Conservation (phyloP, 1,284 basidiomycete species). For the Moesziomyces antarcticus region DNA sequence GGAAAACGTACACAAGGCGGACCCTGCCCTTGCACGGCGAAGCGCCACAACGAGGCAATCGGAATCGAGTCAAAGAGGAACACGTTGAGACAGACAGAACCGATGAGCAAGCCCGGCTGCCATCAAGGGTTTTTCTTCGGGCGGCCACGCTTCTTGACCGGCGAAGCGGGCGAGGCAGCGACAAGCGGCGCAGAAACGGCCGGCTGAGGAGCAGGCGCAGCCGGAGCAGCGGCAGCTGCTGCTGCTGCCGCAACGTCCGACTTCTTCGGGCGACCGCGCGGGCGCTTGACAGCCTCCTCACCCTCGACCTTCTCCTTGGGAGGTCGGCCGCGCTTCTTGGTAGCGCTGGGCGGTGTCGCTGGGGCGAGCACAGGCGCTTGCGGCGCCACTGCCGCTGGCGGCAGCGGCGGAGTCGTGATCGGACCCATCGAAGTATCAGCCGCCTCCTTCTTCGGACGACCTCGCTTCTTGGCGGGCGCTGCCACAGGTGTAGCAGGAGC, state of each 20-base stretch:
- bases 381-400: slow-evolving; percentile 5
- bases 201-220: slow-evolving; percentile 2
- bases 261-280: slow-evolving; percentile 45
- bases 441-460: slow-evolving; percentile 29
- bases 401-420: slow-evolving; percentile 24
- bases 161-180: slow-evolving; percentile 3
- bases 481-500: slow-evolving; percentile 3
- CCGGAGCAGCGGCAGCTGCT: slow-evolving; percentile 1
- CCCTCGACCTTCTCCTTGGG: slow-evolving; percentile 33
- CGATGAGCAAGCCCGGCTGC: neutral
- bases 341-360: slow-evolving; percentile 15
- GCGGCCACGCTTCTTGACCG: slow-evolving; percentile 39
- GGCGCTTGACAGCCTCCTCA: slow-evolving; percentile 33
- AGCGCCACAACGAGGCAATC: no score
- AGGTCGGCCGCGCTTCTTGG: slow-evolving; percentile 42
- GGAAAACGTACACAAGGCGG: no score
- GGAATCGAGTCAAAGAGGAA: no score
- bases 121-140: slow-evolving; percentile 34
- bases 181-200: neutral
- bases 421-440: slow-evolving; percentile 18
- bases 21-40: no score
- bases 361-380: slow-evolving; percentile 13
- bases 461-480: slow-evolving; percentile 19
- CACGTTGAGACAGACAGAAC: no score
- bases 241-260: slow-evolving; percentile 11